Conservation (phyloP, 2,329 filamentous ascomycete genomes). For the Chalaropsis thielavioides region DNA sequence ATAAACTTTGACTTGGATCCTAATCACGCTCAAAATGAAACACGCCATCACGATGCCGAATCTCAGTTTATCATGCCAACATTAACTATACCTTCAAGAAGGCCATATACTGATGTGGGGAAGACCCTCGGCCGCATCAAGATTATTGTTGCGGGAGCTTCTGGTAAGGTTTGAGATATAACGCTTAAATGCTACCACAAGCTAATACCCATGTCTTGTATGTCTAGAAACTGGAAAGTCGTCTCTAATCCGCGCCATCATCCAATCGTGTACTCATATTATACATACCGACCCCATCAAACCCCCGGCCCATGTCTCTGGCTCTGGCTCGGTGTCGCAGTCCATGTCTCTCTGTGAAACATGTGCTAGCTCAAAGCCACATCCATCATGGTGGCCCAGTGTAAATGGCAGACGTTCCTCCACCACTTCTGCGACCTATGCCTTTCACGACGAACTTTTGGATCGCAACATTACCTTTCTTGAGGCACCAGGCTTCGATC, state of each 20-base stretch:
- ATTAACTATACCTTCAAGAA: constrained; percentile 73
- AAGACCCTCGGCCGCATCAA: constrained; percentile 76
- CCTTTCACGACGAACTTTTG: constrained; percentile 56
- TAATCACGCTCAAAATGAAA: background rate
- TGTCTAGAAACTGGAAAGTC: constrained; percentile 67
- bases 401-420: constrained; percentile 36
- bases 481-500: constrained; percentile 48
- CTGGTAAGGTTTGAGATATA: constrained; percentile 37
- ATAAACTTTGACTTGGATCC: background rate
- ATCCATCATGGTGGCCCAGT: constrained; percentile 86
- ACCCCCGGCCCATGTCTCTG: constrained; percentile 26
- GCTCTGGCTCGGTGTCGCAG: constrained; percentile 27
- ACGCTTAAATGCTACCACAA: background rate
- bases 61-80: constrained; percentile 95
- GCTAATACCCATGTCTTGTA: background rate
- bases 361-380: constrained; percentile 67
- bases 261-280: constrained; percentile 77
- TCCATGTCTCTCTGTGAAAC: constrained; percentile 37
- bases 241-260: constrained; percentile 73
- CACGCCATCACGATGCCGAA: background rate
- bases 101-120: constrained; percentile 79
- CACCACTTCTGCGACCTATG: constrained; percentile 32
- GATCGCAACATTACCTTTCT: constrained; percentile 92
- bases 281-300: constrained; percentile 67
- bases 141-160: constrained; percentile 68